These are phyloP conservation scores for Abortiporus biennis DNA, from an alignment of 1,284 basidiomycete species.

Conservation along the genomic window DNA sequence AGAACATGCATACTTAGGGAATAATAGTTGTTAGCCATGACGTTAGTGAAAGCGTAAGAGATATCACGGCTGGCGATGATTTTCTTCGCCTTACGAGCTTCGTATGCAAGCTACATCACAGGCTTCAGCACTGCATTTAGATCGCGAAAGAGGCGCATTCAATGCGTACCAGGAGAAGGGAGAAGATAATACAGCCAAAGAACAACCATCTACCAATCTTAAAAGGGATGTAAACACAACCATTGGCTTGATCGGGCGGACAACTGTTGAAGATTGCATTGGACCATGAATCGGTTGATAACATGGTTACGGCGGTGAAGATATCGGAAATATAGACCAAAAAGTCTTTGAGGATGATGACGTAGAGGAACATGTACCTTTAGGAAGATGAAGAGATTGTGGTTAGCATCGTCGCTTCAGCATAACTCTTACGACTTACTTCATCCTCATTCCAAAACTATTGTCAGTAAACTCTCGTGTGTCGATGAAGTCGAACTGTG, in stretches of 20 bases:
- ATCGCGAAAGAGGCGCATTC: no score
- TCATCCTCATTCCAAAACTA: conserved; percentile 80
- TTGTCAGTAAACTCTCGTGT: conserved; percentile 88
- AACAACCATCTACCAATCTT: conserved; percentile 93
- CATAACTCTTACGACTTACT: no score
- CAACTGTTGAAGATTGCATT: conserved; percentile 85
- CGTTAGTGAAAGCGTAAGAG: conserved; percentile 93
- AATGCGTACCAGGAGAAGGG: conserved; percentile 78
- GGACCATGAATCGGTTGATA: conserved; percentile 88
- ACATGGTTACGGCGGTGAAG: conserved; percentile 95
- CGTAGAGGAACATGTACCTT: conserved; percentile 89
- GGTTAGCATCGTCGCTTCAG: no score
- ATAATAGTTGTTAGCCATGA: conserved; percentile 96
- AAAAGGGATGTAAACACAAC: conserved; percentile 88
- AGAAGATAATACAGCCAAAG: conserved; percentile 96
- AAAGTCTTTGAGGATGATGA: conserved; percentile 91
- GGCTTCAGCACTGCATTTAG: no score
- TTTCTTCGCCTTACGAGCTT: conserved; percentile 86
- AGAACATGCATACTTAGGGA: conserved; percentile 67
- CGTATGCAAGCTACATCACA: conserved; percentile 89
- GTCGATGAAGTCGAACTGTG: conserved; percentile 95
- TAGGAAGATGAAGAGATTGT: background rate
- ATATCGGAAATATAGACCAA: conserved; percentile 97
- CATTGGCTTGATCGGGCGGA: conserved; percentile 37
- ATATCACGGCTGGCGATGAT: conserved; percentile 95